Evolutionary conservation across 345 rosid genomes (phyloP).

Genomic region (Cardiospermum halicacabum): DNA sequence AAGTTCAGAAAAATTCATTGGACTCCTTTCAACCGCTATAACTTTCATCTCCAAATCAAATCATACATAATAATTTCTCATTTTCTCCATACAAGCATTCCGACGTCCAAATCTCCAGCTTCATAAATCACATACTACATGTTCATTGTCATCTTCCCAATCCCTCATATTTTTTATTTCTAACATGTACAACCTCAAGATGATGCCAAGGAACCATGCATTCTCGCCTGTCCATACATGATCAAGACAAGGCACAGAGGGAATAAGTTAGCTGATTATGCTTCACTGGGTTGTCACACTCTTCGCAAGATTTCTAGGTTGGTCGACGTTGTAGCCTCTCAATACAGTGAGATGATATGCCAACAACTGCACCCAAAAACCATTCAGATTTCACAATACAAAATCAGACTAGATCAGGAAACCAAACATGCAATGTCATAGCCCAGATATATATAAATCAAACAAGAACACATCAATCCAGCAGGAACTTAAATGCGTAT

Average conservation of each 20-base stretch:
- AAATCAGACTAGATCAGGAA: background rate
- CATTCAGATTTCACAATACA: no score
- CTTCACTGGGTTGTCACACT: conserved; percentile 70
- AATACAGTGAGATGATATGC: conserved; percentile 87
- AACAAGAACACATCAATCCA: background rate
- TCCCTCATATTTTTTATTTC: background rate
- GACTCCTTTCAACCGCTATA: no score
- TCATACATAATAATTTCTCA: no score
- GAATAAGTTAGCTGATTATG: background rate
- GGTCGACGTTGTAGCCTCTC: conserved; percentile 81
- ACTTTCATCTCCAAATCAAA: no score
- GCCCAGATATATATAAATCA: background rate
- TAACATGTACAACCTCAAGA: conserved; percentile 1
- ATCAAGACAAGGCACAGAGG: background rate
- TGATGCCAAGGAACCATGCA: background rate
- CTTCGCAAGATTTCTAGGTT: conserved; percentile 92
- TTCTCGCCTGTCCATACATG: conserved; percentile 6
- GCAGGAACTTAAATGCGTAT: no score
- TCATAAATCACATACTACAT: no score
- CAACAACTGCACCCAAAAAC: conserved; percentile 49
- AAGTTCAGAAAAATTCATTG: no score
- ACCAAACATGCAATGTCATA: background rate
- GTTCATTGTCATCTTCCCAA: no score
- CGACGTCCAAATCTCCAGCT: no score
- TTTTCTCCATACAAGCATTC: no score